Conservation (phyloP, 2,329 filamentous ascomycete species). For the Aspergillus sp. region DNA sequence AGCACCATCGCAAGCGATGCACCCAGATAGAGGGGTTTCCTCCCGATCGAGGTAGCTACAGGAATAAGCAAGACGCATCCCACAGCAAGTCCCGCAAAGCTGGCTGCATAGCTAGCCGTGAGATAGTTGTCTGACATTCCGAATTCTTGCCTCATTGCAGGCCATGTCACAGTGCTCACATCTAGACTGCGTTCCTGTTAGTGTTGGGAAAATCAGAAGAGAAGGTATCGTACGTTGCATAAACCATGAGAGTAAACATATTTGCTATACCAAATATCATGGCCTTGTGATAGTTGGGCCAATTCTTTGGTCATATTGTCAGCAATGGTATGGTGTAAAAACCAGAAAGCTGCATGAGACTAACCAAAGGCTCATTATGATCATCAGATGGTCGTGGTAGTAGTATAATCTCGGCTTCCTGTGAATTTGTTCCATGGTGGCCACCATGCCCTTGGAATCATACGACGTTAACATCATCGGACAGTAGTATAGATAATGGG, state of each 20-base stretch:
- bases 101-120: constrained; percentile 9
- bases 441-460: not conserved
- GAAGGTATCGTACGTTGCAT: constrained; percentile 1
- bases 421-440: not conserved
- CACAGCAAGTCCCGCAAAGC: constrained; percentile 7
- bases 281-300: constrained; percentile 7
- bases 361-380: constrained; percentile 22
- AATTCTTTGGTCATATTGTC: too few relatives aligned
- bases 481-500: too few relatives aligned
- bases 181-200: constrained; percentile 5
- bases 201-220: not conserved
- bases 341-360: not conserved
- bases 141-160: constrained; percentile 6
- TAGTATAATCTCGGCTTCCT: constrained; percentile 7
- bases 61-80: constrained; percentile 16
- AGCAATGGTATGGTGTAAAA: not conserved
- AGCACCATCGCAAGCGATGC: constrained; percentile 2
- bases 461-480: too few relatives aligned
- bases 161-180: constrained; percentile 10
- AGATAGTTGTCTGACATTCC: constrained; percentile 5
- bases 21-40: constrained; percentile 8
- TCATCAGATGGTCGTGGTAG: constrained; percentile 16
- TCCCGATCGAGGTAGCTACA: constrained; percentile 8
- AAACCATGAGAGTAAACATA: constrained; percentile 13
- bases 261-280: constrained; percentile 8